Evolutionary conservation across 139 green algal species (phyloP).

Genomic region (Coelastrella sp.): DNA sequence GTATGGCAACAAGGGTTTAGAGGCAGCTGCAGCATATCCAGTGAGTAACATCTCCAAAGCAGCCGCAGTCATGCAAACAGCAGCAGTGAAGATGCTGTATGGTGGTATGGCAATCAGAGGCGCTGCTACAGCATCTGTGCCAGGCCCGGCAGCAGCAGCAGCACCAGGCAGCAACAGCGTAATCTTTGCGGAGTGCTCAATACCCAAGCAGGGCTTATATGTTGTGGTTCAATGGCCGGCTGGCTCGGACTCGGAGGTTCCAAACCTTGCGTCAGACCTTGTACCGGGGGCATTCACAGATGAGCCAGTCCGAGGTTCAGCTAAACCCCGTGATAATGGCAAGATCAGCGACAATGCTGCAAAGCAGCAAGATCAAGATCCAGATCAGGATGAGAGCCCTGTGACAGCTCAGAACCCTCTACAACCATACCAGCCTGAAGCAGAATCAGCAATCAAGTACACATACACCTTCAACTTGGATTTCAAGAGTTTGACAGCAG

Average conservation of each 20-base stretch:
- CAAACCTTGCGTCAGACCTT: neutral
- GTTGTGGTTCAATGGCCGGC: slow-evolving; percentile 17
- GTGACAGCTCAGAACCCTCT: too few relatives aligned
- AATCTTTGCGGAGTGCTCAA: neutral
- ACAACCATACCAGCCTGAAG: too few relatives aligned
- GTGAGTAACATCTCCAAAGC: neutral
- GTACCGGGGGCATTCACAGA: neutral
- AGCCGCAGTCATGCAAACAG: neutral
- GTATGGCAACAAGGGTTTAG: neutral
- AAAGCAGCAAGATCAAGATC: neutral
- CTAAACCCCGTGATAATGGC: too few relatives aligned
- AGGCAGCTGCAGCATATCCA: neutral
- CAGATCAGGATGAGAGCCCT: too few relatives aligned
- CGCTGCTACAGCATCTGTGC: neutral
- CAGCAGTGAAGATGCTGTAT: neutral
- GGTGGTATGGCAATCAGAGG: neutral
- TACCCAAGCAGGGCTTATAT: neutral
- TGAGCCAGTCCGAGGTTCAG: neutral
- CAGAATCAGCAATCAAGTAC: neutral
- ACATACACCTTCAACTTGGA: slow-evolving; percentile 19
- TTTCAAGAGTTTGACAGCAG: neutral
- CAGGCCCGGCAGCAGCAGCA: slow-evolving; percentile 4
- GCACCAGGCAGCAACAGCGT: neutral
- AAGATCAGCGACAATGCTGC: too few relatives aligned
- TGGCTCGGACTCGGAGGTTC: neutral